A percentile compares a stretch with the other conserved stretches of the same genome.
Conservation (phyloP, 2,329 filamentous ascomycete genomes). For the Nemania diffusa region DNA sequence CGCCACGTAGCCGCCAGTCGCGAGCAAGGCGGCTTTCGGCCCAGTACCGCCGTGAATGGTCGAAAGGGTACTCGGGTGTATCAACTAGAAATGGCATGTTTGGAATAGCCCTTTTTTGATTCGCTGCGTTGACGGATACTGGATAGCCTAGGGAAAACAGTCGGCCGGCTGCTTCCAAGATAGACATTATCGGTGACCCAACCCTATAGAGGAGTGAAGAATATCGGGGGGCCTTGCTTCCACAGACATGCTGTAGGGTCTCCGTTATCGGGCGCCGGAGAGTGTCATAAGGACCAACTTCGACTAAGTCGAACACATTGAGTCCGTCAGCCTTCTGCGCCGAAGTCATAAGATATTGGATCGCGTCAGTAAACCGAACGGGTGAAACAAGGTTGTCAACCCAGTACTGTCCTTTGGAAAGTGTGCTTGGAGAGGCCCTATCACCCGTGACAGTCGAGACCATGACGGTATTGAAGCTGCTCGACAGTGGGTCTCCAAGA, state of each 20-base stretch:
- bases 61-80: slow-evolving; percentile 55
- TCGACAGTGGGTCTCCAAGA: no score
- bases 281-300: background rate
- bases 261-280: background rate
- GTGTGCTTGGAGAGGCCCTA: background rate
- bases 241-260: background rate
- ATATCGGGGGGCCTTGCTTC: background rate
- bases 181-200: background rate
- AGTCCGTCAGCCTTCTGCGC: background rate
- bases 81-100: no score
- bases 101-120: no score
- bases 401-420: background rate
- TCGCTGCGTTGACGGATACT: no score
- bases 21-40: slow-evolving; percentile 47
- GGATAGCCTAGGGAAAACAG: background rate
- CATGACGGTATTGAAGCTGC: background rate
- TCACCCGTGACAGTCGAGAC: background rate
- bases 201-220: background rate
- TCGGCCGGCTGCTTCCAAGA: background rate
- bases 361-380: background rate
- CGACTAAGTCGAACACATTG: background rate
- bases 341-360: background rate
- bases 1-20: slow-evolving; percentile 43
- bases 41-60: slow-evolving; percentile 53
- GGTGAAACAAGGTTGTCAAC: slow-evolving; percentile 10